These are phyloP conservation scores for Porogramme epimiltina DNA, from an alignment of 1,284 basidiomycete genomes.

Conservation along the genomic window DNA sequence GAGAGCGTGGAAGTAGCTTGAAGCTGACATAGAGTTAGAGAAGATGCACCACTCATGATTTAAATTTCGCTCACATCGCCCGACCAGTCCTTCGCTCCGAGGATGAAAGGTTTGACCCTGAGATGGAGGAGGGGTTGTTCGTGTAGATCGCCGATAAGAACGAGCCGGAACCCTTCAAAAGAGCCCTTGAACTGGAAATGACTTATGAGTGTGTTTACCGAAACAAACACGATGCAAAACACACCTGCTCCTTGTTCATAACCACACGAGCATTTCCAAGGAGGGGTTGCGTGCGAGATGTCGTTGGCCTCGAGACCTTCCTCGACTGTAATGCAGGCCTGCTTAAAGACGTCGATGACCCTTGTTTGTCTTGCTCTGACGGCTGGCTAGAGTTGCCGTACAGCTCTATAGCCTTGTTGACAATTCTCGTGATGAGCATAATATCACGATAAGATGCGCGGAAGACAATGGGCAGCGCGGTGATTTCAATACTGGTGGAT, in stretches of 20 bases:
- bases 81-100: slow-evolving; percentile 92
- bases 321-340: slow-evolving; percentile 14
- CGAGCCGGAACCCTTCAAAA: slow-evolving; percentile 89
- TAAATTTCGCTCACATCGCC: slow-evolving; percentile 61
- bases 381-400: slow-evolving; percentile 36
- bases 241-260: slow-evolving; percentile 81
- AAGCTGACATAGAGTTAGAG: slow-evolving; percentile 50
- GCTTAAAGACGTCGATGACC: slow-evolving; percentile 6
- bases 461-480: slow-evolving; percentile 85
- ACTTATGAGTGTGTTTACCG: background rate
- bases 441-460: slow-evolving; percentile 94
- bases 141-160: slow-evolving; percentile 94
- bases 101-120: slow-evolving; percentile 83
- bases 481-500: slow-evolving; percentile 84
- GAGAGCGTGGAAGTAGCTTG: slow-evolving; percentile 81
- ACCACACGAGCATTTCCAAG: slow-evolving; percentile 63
- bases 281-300: slow-evolving; percentile 46
- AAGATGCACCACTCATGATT: background rate
- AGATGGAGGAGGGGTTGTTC: slow-evolving; percentile 95
- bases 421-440: slow-evolving; percentile 85
- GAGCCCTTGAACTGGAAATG: slow-evolving; percentile 70
- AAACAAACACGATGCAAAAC: background rate
- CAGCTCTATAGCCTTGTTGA: slow-evolving; percentile 85
- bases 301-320: slow-evolving; percentile 30
- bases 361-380: slow-evolving; percentile 1